Base-by-base conservation (phyloP, 108 stramenopile species). In the Pseudonitzschia multiseries region DNA sequence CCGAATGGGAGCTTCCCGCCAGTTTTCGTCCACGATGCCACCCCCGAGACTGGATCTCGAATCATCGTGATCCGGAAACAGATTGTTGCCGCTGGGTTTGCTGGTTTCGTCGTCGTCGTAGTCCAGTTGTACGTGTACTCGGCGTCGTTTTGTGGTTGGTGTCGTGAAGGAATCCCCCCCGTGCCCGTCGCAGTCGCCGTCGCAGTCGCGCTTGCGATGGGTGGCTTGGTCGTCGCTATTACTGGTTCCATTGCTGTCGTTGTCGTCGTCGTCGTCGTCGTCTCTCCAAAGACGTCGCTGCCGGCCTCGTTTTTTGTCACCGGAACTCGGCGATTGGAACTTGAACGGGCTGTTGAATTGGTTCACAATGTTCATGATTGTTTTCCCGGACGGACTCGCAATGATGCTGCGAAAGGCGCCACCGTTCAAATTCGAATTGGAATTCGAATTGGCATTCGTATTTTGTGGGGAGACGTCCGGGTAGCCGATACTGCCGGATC, bases 341-440 rank as follows among this genome's bases (percentile, higher is more conserved):
- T 71, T 70, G 66, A 78, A 78, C 8, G 77, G 77, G 68, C 77
- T 78, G 44, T 68, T 57, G 65, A 78, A 72, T 24, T 62, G 29
- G 40, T 72, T 72, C 44, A 78, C 71, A 68, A 78, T 62, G 29
- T 68, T 68, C 66, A 78, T 68, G 31, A 78, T 72, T 22, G 77
- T 59, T 56, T 78, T 78, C n/a, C 77, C 77, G 6, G 77, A 61
- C 24, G 77, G 77, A 72, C 77, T 78, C 48, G 57, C 59, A 2
- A 72, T 46, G 32, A 53, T 22, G 51, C 2, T 59, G 44, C 43
- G 32, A 67, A 43, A 42, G 20, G 18, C 41, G 22, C 50, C 53
- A 0, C 36, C 60, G 27, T 14, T 22, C 2, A n/a, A 28, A 43
- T 0, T 20, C 4, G 0, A n/a, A 36, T 0, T 17, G 33, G 52